These are phyloP conservation scores for Penicillium paxilli DNA, from an alignment of 495 filamentous ascomycete genomes.

Conservation along the genomic window DNA sequence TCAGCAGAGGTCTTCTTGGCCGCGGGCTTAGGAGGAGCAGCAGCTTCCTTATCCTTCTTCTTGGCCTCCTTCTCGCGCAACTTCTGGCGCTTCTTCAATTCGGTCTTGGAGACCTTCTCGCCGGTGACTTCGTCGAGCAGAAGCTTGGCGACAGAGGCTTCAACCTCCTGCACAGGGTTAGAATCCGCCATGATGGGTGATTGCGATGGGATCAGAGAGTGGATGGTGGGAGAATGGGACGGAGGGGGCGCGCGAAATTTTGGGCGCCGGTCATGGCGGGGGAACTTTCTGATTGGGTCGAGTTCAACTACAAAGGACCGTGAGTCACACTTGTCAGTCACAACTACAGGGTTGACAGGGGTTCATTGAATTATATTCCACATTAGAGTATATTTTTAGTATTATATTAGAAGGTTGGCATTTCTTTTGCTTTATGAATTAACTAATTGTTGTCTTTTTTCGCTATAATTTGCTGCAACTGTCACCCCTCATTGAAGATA, in stretches of 20 bases:
- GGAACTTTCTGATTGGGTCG: conserved; percentile 30
- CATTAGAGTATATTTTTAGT: too few relatives aligned
- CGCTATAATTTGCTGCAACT: not conserved
- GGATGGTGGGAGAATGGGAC: conserved; percentile 28
- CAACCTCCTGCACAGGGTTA: conserved; percentile 55
- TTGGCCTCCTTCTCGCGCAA: conserved; percentile 78
- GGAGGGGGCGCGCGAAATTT: conserved; percentile 37
- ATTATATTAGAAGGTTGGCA: too few relatives aligned
- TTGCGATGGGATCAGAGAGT: conserved; percentile 19
- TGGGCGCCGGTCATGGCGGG: conserved; percentile 36
- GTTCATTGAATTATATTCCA: too few relatives aligned
- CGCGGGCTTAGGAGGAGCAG: conserved; percentile 63
- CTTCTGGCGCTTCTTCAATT: conserved; percentile 96
- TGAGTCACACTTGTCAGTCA: not conserved
- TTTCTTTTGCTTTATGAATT: not conserved
- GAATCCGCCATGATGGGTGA: conserved; percentile 44
- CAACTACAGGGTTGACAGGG: too few relatives aligned
- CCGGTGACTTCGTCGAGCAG: conserved; percentile 83
- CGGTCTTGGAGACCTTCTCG: conserved; percentile 81
- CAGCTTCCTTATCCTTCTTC: conserved; percentile 83
- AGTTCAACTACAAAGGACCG: conserved; percentile 1
- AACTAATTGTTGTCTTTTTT: not conserved
- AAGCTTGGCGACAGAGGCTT: conserved; percentile 68
- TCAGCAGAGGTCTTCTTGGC: conserved; percentile 67
- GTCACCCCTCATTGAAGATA: not conserved